phyloP scores from a whole-genome alignment of 2,329 filamentous ascomycete species.

The Zasmidium cellare region DNA sequence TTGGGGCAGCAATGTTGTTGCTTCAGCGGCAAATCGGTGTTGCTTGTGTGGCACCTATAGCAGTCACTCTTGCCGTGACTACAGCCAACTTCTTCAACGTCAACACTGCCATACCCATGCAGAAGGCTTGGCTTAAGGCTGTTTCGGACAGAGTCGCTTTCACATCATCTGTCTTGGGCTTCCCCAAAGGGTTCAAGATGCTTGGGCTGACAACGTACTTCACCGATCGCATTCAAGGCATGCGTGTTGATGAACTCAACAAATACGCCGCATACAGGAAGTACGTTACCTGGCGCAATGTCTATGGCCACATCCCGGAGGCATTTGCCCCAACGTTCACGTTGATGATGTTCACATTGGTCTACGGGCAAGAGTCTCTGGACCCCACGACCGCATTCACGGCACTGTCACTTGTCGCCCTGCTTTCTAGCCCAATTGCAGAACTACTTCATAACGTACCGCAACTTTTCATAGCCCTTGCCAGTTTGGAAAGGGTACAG shows the following conservation, averaged over 20 bases:
- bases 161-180: conserved; percentile 20
- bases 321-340: conserved; percentile 16
- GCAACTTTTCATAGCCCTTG: conserved; percentile 15
- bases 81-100: conserved; percentile 18
- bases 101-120: conserved; percentile 17
- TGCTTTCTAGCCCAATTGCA: conserved; percentile 16
- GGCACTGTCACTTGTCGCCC: conserved; percentile 15
- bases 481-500: conserved; percentile 22
- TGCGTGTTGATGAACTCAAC: conserved; percentile 18
- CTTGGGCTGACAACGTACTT: conserved; percentile 20
- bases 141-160: conserved; percentile 18
- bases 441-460: conserved; percentile 22
- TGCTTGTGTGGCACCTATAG: conserved; percentile 19
- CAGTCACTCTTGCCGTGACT: conserved; percentile 13
- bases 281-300: conserved; percentile 22
- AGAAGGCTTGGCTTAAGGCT: conserved; percentile 18
- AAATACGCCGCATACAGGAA: conserved; percentile 19
- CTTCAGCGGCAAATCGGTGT: conserved; percentile 21
- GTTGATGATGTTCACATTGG: conserved; percentile 19
- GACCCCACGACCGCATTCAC: conserved; percentile 19
- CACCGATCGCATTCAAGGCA: conserved; percentile 18
- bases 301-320: conserved; percentile 13
- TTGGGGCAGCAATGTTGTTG: conserved; percentile 22
- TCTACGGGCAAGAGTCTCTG: conserved; percentile 11
- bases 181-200: conserved; percentile 23